Evolutionary conservation across 441 rosid species (phyloP).

Genomic region (Arabidopsis hybrid): DNA sequence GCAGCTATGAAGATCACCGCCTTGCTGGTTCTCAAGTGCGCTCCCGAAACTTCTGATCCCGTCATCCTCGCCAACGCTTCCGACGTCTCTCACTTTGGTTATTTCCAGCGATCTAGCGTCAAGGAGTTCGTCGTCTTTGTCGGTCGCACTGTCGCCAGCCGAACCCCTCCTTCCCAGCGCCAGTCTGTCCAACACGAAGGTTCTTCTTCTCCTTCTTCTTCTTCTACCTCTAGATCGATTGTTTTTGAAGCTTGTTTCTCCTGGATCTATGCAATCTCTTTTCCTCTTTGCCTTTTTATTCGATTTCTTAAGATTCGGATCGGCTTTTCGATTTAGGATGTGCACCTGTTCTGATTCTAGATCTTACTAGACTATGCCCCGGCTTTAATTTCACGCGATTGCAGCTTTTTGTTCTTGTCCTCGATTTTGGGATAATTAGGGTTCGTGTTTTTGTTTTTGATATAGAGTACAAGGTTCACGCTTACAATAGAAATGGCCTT

Average conservation of each 20-base stretch:
- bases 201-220: conserved; percentile 33
- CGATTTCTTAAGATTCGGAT: conserved; percentile 12
- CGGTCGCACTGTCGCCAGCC: conserved; percentile 88
- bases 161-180: conserved; percentile 82
- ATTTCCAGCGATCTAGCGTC: conserved; percentile 89
- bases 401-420: conserved; percentile 4
- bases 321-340: conserved; percentile 19
- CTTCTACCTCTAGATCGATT: conserved; percentile 17
- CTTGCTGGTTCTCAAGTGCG: conserved; percentile 74
- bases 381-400: conserved; percentile 29
- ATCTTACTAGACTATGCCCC: conserved; percentile 6
- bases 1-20: conserved; percentile 89
- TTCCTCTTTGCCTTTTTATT: conserved; percentile 1
- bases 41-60: conserved; percentile 77
- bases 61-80: conserved; percentile 70
- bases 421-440: conserved; percentile 37
- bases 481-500: conserved; percentile 86
- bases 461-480: conserved; percentile 89
- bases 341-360: not conserved
- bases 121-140: conserved; percentile 88
- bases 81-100: conserved; percentile 91
- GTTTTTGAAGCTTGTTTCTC: not conserved
- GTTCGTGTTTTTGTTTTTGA: conserved; percentile 7
- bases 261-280: conserved; percentile 19
- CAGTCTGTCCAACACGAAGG: conserved; percentile 98